phyloP scores from a whole-genome alignment of 257 asterid genomes.

The Paulownia fortunei region DNA sequence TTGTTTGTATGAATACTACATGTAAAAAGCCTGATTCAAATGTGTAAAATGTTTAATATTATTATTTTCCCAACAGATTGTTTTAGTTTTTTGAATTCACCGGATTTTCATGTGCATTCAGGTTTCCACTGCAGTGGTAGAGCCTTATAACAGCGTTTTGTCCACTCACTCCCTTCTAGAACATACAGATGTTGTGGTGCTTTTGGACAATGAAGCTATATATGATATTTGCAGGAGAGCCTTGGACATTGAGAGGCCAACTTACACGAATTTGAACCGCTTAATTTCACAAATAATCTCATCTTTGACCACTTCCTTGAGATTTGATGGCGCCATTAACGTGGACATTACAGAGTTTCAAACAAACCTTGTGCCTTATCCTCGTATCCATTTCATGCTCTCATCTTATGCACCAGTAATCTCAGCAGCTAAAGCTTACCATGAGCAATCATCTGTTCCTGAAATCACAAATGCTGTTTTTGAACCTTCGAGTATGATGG shows the following conservation, averaged over 20 bases:
- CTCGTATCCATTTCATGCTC: constrained; percentile 54
- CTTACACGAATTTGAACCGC: constrained; percentile 47
- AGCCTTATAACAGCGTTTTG: constrained; percentile 46
- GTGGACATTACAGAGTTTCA: constrained; percentile 52
- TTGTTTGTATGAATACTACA: neutral
- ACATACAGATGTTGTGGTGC: constrained; percentile 49
- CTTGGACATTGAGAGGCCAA: constrained; percentile 48
- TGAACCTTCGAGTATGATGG: constrained; percentile 51
- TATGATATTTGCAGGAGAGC: constrained; percentile 47
- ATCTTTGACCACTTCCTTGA: constrained; percentile 48
- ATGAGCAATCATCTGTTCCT: constrained; percentile 44
- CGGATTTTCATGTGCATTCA: constrained; percentile 12
- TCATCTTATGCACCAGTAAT: constrained; percentile 55
- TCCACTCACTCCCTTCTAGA: constrained; percentile 48
- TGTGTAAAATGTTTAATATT: neutral
- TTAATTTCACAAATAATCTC: constrained; percentile 46
- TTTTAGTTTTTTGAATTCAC: neutral
- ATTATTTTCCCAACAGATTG: neutral
- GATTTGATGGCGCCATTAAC: constrained; percentile 51
- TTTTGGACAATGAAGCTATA: constrained; percentile 52
- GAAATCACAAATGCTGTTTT: constrained; percentile 47
- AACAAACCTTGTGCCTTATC: constrained; percentile 53
- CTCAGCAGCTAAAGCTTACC: constrained; percentile 47
- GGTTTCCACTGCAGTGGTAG: constrained; percentile 44
- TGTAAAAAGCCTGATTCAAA: neutral